Conservation (phyloP, 2,329 filamentous ascomycete species). For the Cladosporium halotolerans region DNA sequence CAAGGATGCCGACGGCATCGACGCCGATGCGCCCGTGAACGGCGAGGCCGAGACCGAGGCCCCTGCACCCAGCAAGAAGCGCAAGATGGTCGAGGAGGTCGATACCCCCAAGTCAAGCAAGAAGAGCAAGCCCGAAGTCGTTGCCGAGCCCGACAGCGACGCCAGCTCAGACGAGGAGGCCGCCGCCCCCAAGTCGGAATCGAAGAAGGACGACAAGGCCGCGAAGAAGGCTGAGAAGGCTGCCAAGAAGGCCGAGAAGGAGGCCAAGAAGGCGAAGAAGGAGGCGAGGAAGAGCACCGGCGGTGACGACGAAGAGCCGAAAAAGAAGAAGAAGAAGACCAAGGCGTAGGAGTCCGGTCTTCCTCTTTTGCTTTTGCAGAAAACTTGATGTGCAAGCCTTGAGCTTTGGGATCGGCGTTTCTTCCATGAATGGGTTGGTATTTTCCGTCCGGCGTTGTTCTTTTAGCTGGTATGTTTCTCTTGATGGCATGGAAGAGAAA, state of each 20-base stretch:
- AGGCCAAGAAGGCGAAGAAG: constrained; percentile 24
- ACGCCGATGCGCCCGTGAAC: constrained; percentile 53
- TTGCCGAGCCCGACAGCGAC: constrained; percentile 18
- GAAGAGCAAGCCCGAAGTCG: constrained; percentile 14
- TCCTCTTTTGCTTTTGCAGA: neutral
- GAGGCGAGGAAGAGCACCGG: constrained; percentile 43
- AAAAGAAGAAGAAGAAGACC: constrained; percentile 55
- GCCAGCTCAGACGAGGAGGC: constrained; percentile 14
- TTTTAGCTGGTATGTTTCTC: neutral
- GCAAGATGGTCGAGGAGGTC: constrained; percentile 45
- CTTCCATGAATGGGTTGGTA: neutral
- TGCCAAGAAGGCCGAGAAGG: constrained; percentile 27
- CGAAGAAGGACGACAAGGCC: constrained; percentile 22
- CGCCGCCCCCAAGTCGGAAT: constrained; percentile 19
- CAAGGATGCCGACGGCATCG: constrained; percentile 80
- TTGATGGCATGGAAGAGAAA: neutral
- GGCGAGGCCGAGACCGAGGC: constrained; percentile 43
- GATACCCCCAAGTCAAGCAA: constrained; percentile 17
- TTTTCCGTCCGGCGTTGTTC: neutral
- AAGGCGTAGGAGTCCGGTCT: constrained; percentile 12
- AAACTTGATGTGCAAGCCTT: neutral
- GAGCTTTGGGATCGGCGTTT: neutral
- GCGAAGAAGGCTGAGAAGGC: constrained; percentile 33
- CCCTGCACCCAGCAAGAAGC: constrained; percentile 35
- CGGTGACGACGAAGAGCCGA: constrained; percentile 42